Evolutionary conservation across 2,329 filamentous ascomycete species (phyloP), one percentile per base, ranked within the genome.

Genomic region (Emergomyces africanus): DNA sequence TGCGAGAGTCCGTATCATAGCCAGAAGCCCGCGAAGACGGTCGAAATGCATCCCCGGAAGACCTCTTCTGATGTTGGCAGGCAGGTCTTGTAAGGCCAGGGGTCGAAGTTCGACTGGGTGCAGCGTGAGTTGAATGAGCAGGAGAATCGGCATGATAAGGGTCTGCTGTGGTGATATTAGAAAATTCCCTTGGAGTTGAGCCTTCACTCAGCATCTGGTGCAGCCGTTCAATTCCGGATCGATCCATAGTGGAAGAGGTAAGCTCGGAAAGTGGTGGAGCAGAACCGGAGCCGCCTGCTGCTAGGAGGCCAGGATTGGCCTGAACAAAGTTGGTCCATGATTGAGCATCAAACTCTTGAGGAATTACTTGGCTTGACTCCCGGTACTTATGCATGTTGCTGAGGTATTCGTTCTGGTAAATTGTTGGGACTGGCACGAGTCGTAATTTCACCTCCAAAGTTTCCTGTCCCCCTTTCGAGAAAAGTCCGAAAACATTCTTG

Each of bases 381-480:
- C 81, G 78, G 64, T 84, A 81, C 60, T 78, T 80, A 64, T 83
- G 81, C 78, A 84, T 83, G 62, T 77, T 83, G 64, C 79, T 79
- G 48, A 81, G 69, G 65, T 83, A 84, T 71, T 85, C 81, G 62
- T 76, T 81, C 69, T 84, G 81, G 63, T 81, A 71, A 37, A 79
- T 80, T 57, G 82, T 88, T 20, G 85, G 81, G 41, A 96, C 86
- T 18, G 87, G 86, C 1, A 90, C 87, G 59, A 99, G 79, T 69
- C 89, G 90, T 62, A 99, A 79, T 71, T 88, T 95, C 64, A 99
- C 92, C 75, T 99, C 94, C 61, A 99, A 76, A 0, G 89, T 97
- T 73, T 97, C 91, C 65, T 86, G 87, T 61, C 75, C 74, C 37
- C 89, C 90, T 67, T 88, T 89, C 44, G 85, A 85, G 70, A 97